Conservation (phyloP, 139 green algal species). For the Closterium sp. region DNA sequence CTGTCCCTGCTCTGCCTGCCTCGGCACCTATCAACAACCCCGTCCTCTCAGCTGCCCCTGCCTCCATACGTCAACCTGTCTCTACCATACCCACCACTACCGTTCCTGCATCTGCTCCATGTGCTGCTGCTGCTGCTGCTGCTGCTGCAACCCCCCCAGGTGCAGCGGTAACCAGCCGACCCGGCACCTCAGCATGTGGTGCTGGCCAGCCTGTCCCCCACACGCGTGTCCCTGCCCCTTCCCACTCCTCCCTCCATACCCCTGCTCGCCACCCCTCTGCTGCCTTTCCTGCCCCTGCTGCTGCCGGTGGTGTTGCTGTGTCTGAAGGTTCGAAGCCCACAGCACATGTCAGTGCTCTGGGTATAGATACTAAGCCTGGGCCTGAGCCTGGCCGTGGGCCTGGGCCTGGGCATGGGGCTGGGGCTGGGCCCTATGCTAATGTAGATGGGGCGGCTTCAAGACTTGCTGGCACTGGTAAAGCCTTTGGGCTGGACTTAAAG, state of each 20-base stretch:
- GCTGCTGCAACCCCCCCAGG: neutral
- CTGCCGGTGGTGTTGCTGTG: neutral
- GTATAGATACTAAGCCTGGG: neutral
- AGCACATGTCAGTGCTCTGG: neutral
- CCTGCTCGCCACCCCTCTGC: neutral
- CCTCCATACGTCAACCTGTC: no score
- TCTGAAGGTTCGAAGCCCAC: neutral
- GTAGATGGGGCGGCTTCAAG: neutral
- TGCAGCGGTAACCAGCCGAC: neutral
- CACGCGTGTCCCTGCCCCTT: neutral
- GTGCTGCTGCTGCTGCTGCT: neutral
- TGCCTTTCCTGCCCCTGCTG: neutral
- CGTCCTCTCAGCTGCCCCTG: neutral
- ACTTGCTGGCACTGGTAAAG: neutral
- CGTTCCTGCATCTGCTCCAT: neutral
- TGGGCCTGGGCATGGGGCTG: no score
- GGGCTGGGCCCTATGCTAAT: no score
- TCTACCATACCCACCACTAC: neutral
- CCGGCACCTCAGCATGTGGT: neutral
- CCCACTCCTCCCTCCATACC: neutral
- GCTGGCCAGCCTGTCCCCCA: neutral
- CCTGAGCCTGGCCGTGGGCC: no score
- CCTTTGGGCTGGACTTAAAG: neutral
- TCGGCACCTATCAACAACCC: neutral
- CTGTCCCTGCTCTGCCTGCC: neutral